Percentiles rank a stretch among this genome's conserved stretches.
These are phyloP conservation scores for Allantophomopsis lycopodina DNA, from an alignment of 2,329 filamentous ascomycete genomes.

Conservation along the genomic window DNA sequence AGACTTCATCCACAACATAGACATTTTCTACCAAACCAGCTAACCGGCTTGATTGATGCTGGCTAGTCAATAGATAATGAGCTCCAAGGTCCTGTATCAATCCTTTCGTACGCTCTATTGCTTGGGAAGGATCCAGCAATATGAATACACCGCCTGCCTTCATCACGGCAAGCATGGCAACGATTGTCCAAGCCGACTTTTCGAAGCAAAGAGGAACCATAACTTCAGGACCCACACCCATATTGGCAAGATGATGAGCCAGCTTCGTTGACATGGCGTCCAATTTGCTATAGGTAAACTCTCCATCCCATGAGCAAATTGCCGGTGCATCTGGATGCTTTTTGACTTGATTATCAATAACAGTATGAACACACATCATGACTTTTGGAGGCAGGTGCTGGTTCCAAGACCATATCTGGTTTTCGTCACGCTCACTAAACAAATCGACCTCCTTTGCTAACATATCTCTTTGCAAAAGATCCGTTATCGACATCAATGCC, in stretches of 20 bases:
- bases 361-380: conserved; percentile 1
- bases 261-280: conserved; percentile 4
- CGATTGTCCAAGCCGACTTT: conserved; percentile 11
- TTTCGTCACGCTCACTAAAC: not conserved
- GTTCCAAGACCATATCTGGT: conserved; percentile 1
- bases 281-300: conserved; percentile 8
- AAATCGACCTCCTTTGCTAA: not conserved
- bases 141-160: conserved; percentile 15
- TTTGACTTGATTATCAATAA: conserved; percentile 3
- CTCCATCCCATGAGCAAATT: conserved; percentile 8
- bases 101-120: conserved; percentile 1
- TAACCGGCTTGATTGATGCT: not conserved
- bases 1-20: not conserved
- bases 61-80: not conserved
- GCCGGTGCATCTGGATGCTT: conserved; percentile 5
- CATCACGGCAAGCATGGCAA: conserved; percentile 14
- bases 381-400: conserved; percentile 2
- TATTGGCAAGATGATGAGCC: conserved; percentile 1
- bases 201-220: conserved; percentile 9
- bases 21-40: not conserved
- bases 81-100: conserved; percentile 1
- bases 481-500: not conserved
- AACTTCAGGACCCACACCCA: conserved; percentile 4
- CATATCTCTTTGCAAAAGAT: no score
- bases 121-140: conserved; percentile 10